A percentile compares a stretch with the other conserved stretches of the same genome.
These are phyloP conservation scores for Glutinoglossum americanum DNA, from an alignment of 495 filamentous ascomycete genomes.

Conservation along the genomic window DNA sequence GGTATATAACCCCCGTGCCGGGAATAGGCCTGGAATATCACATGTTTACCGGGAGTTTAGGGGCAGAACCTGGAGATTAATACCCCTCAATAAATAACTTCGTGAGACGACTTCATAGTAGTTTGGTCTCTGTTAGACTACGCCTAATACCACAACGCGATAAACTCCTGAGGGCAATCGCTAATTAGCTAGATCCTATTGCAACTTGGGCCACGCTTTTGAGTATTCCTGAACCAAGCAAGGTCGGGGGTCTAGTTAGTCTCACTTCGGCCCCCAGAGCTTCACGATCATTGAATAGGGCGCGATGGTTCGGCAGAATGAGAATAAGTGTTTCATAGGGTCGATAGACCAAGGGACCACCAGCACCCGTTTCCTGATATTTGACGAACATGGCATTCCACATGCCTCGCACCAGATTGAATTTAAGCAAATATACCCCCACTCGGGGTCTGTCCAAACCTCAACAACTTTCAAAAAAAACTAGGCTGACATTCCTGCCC, in stretches of 20 bases:
- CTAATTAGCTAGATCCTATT: no score
- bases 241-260: no score
- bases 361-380: conserved; percentile 81
- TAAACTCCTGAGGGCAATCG: no score
- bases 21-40: no score
- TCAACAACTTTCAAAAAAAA: conserved; percentile 1
- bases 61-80: background rate
- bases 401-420: conserved; percentile 80
- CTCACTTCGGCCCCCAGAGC: background rate
- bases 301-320: background rate
- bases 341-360: conserved; percentile 88
- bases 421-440: conserved; percentile 71
- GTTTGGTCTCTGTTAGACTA: no score
- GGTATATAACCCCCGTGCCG: no score
- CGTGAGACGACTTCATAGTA: no score
- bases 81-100: no score
- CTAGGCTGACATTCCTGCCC: background rate
- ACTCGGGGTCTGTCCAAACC: conserved; percentile 54
- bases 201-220: no score
- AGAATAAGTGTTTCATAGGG: conserved; percentile 29
- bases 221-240: no score
- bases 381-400: conserved; percentile 58
- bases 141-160: no score
- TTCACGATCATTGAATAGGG: background rate
- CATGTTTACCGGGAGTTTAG: background rate